Base-by-base conservation (phyloP, 129 eudicot genomes). In the Scalesia atractyloides region DNA sequence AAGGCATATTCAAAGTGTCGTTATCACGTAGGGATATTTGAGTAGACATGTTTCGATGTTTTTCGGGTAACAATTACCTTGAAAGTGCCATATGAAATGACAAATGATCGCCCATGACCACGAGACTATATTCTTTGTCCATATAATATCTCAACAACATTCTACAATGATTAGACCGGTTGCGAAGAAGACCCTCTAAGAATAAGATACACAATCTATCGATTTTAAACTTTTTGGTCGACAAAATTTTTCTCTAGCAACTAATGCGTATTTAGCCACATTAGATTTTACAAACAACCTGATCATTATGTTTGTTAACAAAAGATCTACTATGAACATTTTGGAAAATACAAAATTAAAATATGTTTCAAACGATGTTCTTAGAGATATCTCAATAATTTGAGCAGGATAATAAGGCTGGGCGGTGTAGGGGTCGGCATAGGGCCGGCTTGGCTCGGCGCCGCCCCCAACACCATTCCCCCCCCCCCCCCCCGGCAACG, bases 81-180 rank as follows among this genome's bases (percentile, higher is more conserved):
- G 66, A 70, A 70, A 70, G 26, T 50, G 69, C 10, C 50, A 16
- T 41, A 13, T 51, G 68, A 78, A 39, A 71, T 71, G 77, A 71
- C 77, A 65, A 78, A 44, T 43, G 60, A 56, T 64, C 26, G 39
- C 19, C 41, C 43, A 78, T 24, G 59, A 18, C 77, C 77, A 71
- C 73, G 43, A 63, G n/a, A 22, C 82, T 56, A 64, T 71, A 71
- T 78, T 78, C 78, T 54, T 71, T 78, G 73, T 78, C 62, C 37
- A 64, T 53, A 72, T 65, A 78, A 78, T 71, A 78, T 71, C 73
- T 78, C n/a, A 7, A 51, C 39, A 64, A 54, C 77, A 71, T 78
- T 53, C 46, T 72, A 72, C 26, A 66, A 61, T 30, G 66, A 70
- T 61, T 78, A 64, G 82, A 78, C 77, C 14, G 44, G 43, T 78